phyloP scores from a whole-genome alignment of 176 grass and related monocot genomes.

The Triticum monococcum region DNA sequence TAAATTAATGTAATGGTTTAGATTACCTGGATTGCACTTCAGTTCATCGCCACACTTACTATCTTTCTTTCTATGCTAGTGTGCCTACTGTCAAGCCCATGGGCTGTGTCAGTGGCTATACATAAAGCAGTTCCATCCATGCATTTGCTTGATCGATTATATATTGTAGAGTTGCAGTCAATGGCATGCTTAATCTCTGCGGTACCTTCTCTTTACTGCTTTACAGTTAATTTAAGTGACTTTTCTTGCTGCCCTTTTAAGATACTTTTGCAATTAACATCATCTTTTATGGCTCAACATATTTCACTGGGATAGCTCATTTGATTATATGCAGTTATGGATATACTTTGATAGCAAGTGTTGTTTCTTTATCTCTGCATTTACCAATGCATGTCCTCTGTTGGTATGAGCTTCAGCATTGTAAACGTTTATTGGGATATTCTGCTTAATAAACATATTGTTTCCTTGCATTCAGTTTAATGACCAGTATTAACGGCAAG shows the following conservation, averaged over 20 bases:
- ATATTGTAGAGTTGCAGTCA: not conserved
- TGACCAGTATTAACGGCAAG: not conserved
- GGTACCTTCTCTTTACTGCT: not conserved
- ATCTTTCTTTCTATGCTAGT: not conserved
- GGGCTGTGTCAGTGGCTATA: not conserved
- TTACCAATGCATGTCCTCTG: not conserved
- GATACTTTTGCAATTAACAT: not conserved
- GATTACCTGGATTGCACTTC: not conserved
- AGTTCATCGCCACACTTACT: not conserved
- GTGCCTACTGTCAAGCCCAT: not conserved
- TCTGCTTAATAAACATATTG: not conserved
- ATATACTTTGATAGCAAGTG: not conserved
- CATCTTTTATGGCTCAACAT: not conserved
- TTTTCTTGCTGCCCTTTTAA: not conserved
- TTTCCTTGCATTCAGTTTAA: not conserved
- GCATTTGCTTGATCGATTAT: not conserved
- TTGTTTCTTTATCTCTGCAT: not conserved
- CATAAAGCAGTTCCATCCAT: not conserved
- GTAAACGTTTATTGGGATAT: not conserved
- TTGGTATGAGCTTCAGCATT: slow-evolving; percentile 5
- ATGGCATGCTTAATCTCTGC: not conserved
- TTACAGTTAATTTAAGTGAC: not conserved
- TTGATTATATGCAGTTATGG: not conserved
- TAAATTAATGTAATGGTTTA: not conserved
- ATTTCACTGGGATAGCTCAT: slow-evolving; percentile 1